phyloP scores from a whole-genome alignment of 768 basidiomycete species.

The Lyophyllum semitale region DNA sequence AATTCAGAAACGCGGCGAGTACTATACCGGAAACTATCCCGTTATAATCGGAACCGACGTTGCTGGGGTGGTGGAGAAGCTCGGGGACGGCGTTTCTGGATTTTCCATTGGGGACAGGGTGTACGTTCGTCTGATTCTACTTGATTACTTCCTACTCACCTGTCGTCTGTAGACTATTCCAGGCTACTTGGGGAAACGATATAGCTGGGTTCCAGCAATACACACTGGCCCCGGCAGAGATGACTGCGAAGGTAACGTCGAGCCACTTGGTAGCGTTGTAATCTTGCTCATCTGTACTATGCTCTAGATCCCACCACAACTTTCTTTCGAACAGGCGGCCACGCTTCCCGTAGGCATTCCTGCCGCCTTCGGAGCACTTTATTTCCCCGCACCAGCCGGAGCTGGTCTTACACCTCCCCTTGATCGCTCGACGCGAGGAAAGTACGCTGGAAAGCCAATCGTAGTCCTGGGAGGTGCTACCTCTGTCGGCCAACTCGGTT shows the following conservation, averaged over 20 bases:
- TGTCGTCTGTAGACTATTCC: constrained; percentile 8
- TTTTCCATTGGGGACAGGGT: constrained; percentile 56
- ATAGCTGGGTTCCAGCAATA: constrained; percentile 29
- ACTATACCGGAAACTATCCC: constrained; percentile 42
- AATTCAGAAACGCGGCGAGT: constrained; percentile 39
- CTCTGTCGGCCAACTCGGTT: constrained; percentile 39
- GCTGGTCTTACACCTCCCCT: constrained; percentile 32
- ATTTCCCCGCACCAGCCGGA: constrained; percentile 26
- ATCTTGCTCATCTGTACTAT: constrained; percentile 3
- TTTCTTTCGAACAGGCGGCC: constrained; percentile 37
- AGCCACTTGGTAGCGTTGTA: constrained; percentile 31
- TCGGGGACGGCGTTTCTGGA: constrained; percentile 51
- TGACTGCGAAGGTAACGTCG: constrained; percentile 17
- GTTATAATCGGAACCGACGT: constrained; percentile 48
- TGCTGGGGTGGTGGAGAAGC: constrained; percentile 49
- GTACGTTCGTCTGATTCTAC: constrained; percentile 28
- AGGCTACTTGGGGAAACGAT: constrained; percentile 6
- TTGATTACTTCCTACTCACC: not conserved
- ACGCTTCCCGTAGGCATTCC: constrained; percentile 31
- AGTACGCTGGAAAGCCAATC: constrained; percentile 30
- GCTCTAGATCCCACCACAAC: constrained; percentile 29
- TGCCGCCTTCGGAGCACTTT: constrained; percentile 33
- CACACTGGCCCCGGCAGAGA: constrained; percentile 18
- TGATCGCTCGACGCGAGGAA: constrained; percentile 28
- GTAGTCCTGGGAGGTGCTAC: constrained; percentile 38